phyloP scores from a whole-genome alignment of 2,329 filamentous ascomycete genomes.

The Arthrobotrys sinensis region DNA sequence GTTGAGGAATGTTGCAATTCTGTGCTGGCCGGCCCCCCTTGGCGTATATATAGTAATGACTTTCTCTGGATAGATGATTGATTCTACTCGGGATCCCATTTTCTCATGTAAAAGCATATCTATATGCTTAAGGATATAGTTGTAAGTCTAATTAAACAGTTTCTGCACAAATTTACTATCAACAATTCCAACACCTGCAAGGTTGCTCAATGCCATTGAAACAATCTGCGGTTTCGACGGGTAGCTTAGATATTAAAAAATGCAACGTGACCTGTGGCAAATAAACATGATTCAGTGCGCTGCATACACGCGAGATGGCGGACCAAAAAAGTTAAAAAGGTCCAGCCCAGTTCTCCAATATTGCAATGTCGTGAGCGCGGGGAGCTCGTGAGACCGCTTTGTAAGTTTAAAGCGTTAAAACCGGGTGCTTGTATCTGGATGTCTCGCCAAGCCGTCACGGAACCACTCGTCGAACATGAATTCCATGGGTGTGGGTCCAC shows the following conservation, averaged over 20 bases:
- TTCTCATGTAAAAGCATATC: not conserved
- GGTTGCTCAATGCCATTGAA: slow-evolving; percentile 17
- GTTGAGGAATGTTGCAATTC: slow-evolving; percentile 24
- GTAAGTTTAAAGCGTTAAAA: slow-evolving; percentile 8
- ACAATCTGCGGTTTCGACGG: slow-evolving; percentile 8
- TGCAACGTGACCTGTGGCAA: not conserved
- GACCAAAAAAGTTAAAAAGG: no score
- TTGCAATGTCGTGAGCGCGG: not conserved
- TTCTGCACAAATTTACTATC: not conserved
- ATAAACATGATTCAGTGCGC: not conserved
- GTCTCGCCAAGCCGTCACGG: slow-evolving; percentile 2
- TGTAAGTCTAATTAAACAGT: slow-evolving; percentile 19
- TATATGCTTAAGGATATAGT: not conserved
- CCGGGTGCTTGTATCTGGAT: not conserved
- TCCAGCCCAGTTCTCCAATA: no score
- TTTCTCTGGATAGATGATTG: not conserved
- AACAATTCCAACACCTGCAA: slow-evolving; percentile 20
- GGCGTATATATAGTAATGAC: slow-evolving; percentile 10
- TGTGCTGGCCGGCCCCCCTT: slow-evolving; percentile 1
- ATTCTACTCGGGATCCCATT: not conserved
- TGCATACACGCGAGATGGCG: not conserved
- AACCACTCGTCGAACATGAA: not conserved
- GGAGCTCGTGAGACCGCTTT: slow-evolving; percentile 1
- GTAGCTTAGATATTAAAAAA: slow-evolving; percentile 3
- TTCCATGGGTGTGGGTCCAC: not conserved